phyloP scores from a whole-genome alignment of 257 asterid genomes.

The Plantago elongata region DNA sequence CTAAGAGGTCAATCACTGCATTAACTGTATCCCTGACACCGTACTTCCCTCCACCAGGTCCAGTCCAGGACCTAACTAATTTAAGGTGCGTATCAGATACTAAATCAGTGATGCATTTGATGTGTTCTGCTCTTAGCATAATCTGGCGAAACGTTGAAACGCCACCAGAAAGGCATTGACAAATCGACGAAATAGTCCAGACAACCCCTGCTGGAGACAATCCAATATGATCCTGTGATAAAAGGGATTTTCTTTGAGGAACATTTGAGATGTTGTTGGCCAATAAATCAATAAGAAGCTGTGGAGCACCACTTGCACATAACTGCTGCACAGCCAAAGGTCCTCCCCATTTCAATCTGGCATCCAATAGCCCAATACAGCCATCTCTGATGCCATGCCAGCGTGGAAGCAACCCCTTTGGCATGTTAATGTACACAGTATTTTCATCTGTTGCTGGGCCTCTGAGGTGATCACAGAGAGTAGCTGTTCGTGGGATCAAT shows the following conservation, averaged over 20 bases:
- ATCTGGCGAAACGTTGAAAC: constrained; percentile 79
- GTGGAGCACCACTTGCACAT: constrained; percentile 94
- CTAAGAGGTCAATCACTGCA: constrained; percentile 77
- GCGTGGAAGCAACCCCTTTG: constrained; percentile 63
- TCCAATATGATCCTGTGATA: constrained; percentile 53
- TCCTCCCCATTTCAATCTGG: constrained; percentile 93
- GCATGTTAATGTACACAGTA: constrained; percentile 29
- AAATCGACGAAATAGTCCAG: constrained; percentile 83
- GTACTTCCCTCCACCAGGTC: constrained; percentile 89
- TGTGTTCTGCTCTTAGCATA: constrained; percentile 63
- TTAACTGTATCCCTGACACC: constrained; percentile 76
- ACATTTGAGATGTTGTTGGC: constrained; percentile 41
- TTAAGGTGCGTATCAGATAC: constrained; percentile 71
- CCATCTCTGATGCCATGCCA: constrained; percentile 93
- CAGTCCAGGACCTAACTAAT: constrained; percentile 68
- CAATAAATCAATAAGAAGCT: constrained; percentile 82
- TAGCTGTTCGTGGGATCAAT: constrained; percentile 88
- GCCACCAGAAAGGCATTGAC: constrained; percentile 95
- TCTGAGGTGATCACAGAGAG: constrained; percentile 83
- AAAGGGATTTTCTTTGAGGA: constrained; percentile 34
- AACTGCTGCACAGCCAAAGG: constrained; percentile 93
- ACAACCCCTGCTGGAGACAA: constrained; percentile 82
- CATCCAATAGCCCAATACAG: constrained; percentile 76
- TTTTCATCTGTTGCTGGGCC: constrained; percentile 50
- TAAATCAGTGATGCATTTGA: constrained; percentile 63